Evolutionary conservation across 2,329 filamentous ascomycete genomes (phyloP).

Genomic region (Mariannaea elegans): DNA sequence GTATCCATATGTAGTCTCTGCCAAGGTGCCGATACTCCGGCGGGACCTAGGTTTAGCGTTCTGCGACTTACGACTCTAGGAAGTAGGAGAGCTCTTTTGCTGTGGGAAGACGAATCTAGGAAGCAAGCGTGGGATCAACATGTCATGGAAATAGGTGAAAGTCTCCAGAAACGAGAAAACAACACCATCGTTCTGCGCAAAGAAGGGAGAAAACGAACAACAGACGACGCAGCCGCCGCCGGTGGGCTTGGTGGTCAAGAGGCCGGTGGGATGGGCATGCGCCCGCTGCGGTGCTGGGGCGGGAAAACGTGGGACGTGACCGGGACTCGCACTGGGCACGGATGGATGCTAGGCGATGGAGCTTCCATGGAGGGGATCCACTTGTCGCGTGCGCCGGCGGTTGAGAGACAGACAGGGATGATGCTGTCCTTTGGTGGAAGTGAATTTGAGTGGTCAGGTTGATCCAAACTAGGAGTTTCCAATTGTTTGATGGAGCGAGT

Average conservation of each 20-base stretch:
- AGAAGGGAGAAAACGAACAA: not conserved
- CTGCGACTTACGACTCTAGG: not conserved
- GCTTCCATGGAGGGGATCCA: constrained; percentile 26
- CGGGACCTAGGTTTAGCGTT: not conserved
- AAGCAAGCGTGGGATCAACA: too few relatives aligned
- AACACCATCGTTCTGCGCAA: not conserved
- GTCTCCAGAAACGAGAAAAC: not conserved
- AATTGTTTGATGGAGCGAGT: too few relatives aligned
- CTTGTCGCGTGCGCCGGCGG: constrained; percentile 36
- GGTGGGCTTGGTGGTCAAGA: not conserved
- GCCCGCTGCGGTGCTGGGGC: not conserved
- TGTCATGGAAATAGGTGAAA: not conserved
- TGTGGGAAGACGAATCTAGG: too few relatives aligned
- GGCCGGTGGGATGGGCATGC: not conserved
- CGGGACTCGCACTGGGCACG: not conserved
- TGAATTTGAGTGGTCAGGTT: not conserved
- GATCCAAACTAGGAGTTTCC: too few relatives aligned
- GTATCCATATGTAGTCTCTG: constrained; percentile 3
- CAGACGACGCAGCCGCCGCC: not conserved
- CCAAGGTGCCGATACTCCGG: constrained; percentile 29
- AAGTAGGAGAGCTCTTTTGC: not conserved
- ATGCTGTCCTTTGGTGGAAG: constrained; percentile 9
- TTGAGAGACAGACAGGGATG: constrained; percentile 28
- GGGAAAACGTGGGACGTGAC: not conserved
- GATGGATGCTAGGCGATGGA: not conserved